These are phyloP conservation scores for Xylariaceae sp. DNA, from an alignment of 2,329 filamentous ascomycete species.

Conservation along the genomic window DNA sequence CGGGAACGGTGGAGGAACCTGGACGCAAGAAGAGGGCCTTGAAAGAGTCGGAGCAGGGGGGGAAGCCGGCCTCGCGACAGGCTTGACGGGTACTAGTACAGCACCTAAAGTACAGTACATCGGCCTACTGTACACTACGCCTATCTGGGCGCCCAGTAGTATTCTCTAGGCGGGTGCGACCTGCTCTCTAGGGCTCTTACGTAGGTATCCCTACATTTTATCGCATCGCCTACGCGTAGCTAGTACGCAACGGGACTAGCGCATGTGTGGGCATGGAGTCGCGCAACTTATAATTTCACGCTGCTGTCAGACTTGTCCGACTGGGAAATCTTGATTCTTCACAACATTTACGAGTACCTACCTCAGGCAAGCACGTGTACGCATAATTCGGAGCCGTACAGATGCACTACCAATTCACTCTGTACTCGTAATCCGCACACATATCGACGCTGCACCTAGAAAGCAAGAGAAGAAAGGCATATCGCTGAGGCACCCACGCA, in stretches of 20 bases:
- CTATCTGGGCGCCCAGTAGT: background rate
- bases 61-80: background rate
- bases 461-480: too few relatives aligned
- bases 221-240: background rate
- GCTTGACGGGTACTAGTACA: background rate
- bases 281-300: background rate
- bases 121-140: background rate
- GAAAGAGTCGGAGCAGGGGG: background rate
- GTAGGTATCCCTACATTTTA: background rate
- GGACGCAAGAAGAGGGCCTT: background rate
- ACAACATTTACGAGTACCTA: too few relatives aligned
- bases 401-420: too few relatives aligned
- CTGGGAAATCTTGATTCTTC: too few relatives aligned
- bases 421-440: too few relatives aligned
- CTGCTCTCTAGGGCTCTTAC: background rate
- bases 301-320: background rate
- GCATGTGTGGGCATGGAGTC: background rate
- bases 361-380: too few relatives aligned
- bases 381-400: too few relatives aligned
- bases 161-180: background rate
- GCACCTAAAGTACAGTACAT: background rate
- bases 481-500: too few relatives aligned
- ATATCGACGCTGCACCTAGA: too few relatives aligned
- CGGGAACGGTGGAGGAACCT: background rate
- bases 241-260: background rate